Evolutionary conservation across 345 rosid genomes (phyloP).

Genomic region (Eucalyptus fibrosa): DNA sequence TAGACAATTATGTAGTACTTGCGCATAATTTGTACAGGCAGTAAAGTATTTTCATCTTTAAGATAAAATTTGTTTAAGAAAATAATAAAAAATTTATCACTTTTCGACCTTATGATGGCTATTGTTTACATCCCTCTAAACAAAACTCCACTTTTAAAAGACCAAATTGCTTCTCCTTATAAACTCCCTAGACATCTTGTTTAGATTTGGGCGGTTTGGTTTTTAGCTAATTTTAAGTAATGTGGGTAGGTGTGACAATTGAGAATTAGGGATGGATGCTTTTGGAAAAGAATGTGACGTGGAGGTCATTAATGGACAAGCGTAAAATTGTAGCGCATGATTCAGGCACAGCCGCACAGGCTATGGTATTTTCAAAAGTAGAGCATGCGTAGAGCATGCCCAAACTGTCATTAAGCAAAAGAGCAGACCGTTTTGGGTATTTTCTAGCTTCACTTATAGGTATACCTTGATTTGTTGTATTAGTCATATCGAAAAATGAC

Average conservation of each 20-base stretch:
- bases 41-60: neutral
- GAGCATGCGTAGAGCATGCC: neutral
- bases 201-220: neutral
- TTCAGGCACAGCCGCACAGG: neutral
- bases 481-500: neutral
- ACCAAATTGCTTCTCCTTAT: neutral
- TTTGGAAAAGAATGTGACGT: neutral
- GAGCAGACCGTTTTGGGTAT: neutral
- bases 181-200: neutral
- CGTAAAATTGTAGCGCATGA: neutral
- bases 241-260: neutral
- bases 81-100: neutral
- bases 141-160: neutral
- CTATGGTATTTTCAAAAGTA: neutral
- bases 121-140: neutral
- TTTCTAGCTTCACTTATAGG: neutral
- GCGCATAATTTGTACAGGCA: neutral
- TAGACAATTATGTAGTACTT: neutral
- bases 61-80: neutral
- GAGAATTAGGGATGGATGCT: neutral
- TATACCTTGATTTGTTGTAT: neutral
- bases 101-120: neutral
- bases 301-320: neutral
- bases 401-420: too few species aligned
- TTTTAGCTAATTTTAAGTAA: neutral